Conservation (phyloP, 306 rosid species). For the Malus sylvestris region DNA sequence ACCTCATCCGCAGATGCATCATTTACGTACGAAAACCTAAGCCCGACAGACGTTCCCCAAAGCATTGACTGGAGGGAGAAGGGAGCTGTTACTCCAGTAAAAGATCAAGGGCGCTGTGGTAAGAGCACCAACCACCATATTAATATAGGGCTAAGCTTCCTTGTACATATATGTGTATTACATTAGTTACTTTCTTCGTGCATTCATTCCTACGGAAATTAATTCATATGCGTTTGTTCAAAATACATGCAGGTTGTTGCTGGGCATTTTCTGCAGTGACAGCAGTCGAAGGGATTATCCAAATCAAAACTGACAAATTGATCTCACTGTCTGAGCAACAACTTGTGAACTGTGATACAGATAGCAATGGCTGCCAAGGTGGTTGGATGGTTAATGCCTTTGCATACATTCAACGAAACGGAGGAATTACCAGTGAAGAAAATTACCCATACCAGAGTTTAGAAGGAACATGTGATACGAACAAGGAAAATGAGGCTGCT, state of each 20-base stretch:
- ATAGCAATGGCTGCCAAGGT: conserved; percentile 32
- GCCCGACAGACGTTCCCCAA: neutral
- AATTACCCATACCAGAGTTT: conserved; percentile 19
- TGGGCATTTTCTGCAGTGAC: conserved; percentile 46
- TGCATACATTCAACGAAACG: conserved; percentile 28
- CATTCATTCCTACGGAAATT: neutral
- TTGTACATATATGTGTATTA: too few relatives aligned
- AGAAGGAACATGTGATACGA: conserved; percentile 23
- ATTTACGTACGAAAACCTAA: conserved; percentile 27
- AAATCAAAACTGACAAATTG: conserved; percentile 15
- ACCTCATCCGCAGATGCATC: neutral
- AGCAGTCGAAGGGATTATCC: conserved; percentile 31
- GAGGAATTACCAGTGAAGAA: conserved; percentile 25
- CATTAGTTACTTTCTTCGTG: too few relatives aligned
- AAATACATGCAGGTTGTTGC: conserved; percentile 17
- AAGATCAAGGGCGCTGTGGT: conserved; percentile 35
- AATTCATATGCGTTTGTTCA: too few relatives aligned
- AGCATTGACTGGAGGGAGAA: conserved; percentile 29
- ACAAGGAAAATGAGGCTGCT: neutral
- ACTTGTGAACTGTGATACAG: conserved; percentile 39
- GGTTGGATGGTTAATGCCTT: conserved; percentile 37
- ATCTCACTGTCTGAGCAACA: conserved; percentile 36
- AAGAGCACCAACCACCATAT: too few relatives aligned
- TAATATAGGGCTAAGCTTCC: too few relatives aligned
- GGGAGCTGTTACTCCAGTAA: conserved; percentile 32